A percentile compares a stretch with the other conserved stretches of the same genome.
phyloP scores from a whole-genome alignment of 306 rosid genomes.

The Comarum palustre region DNA sequence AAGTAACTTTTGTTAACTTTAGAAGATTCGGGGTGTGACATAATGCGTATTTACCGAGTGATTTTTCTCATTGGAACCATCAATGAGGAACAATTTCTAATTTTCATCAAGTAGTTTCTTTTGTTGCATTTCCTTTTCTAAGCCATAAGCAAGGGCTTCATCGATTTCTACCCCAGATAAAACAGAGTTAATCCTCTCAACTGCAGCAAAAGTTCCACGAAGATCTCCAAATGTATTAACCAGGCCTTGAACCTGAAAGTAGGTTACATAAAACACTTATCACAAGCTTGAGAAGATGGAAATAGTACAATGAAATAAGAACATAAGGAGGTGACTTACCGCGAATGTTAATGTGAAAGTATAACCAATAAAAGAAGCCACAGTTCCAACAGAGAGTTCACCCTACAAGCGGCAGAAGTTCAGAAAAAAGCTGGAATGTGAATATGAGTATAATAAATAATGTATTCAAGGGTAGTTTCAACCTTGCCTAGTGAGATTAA shows the following conservation, averaged over 20 bases:
- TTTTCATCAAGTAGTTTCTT: conserved; percentile 51
- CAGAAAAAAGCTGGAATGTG: conserved; percentile 19
- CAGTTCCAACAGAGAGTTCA: conserved; percentile 82
- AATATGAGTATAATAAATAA: neutral
- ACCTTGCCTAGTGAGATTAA: neutral
- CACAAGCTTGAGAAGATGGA: conserved; percentile 18
- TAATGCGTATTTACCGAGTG: conserved; percentile 42
- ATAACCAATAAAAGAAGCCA: conserved; percentile 96
- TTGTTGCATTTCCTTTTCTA: conserved; percentile 79
- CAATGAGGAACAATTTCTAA: conserved; percentile 53
- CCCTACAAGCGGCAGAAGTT: conserved; percentile 57
- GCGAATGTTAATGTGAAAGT: conserved; percentile 97
- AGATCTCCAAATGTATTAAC: conserved; percentile 94
- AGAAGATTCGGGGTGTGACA: too few species aligned
- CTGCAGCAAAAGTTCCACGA: conserved; percentile 77
- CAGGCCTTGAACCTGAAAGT: conserved; percentile 90
- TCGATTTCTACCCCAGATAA: conserved; percentile 76
- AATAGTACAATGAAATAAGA: conserved; percentile 18
- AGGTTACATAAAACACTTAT: conserved; percentile 19
- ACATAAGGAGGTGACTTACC: conserved; percentile 45
- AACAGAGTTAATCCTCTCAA: conserved; percentile 90
- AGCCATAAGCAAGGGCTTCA: conserved; percentile 84
- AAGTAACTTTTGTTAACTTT: too few species aligned
- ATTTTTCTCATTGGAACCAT: conserved; percentile 38
- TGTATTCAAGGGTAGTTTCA: neutral